Base-by-base conservation (phyloP, 2,329 filamentous ascomycete genomes). In the Sclerotinia glacialis region DNA sequence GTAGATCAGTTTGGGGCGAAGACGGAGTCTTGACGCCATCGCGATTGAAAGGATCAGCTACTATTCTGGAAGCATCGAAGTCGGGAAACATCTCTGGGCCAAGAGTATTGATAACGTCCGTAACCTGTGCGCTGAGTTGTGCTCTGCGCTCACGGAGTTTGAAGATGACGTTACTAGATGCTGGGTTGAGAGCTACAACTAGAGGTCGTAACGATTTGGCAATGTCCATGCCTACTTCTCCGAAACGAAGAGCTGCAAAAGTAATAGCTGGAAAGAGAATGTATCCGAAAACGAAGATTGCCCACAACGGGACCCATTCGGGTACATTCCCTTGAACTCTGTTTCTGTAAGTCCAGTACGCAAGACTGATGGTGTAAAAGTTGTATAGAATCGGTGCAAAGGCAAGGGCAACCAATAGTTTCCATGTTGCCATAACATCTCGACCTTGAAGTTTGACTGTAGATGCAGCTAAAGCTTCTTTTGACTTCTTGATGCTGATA, bases 221-320 rank as follows among this genome's bases (percentile, higher is more conserved):
- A 66, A 99, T 97, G 76, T 99, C 95, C 93, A 99, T 97, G 63
- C 94, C 95, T n/a, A 96, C 89, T 79, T 99, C 95, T 56, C 95
- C 95, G 71, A 98, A 96, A 14, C 95, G 89, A 63, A 99, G 87
- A 8, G 95, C 92, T 5, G 93, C 93, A 77, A 96, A 97, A 0
- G 93, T 97, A 73, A 97, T 90, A 31, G 88, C 85, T 7, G 93
- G 90, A 82, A 97, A 97, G 71, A 96, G 80, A 58, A 92, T 83
- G 80, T 91, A 89, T 60, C 93, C 90, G 49, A 87, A 85, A 12
- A 92, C 77, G 70, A 93, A 87, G 14, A 96, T 85, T 28, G 87
- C 77, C 86, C 89, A 96, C 67, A 93, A 84, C 0, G 93, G 91
- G 42, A 97, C 85, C 82, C 88, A 93, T 3, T 86, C 80, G 0